These are phyloP conservation scores for Agaricales sp. DNA, from an alignment of 1,284 basidiomycete genomes.

Conservation along the genomic window DNA sequence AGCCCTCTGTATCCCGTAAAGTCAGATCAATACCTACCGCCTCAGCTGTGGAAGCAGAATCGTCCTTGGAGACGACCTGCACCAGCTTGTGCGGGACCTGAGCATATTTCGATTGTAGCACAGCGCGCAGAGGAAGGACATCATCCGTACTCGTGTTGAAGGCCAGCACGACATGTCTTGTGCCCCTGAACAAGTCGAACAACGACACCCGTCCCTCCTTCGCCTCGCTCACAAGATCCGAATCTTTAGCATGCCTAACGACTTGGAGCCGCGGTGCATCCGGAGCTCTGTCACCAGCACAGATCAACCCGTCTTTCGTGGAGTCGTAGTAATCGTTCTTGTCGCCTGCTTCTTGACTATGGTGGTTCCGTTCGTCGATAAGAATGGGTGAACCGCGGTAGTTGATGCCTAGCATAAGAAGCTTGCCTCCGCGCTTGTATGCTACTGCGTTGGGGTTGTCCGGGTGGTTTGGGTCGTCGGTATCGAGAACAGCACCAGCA, in stretches of 20 bases:
- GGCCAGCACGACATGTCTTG: neutral
- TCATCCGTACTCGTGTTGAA: neutral
- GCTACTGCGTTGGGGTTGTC: neutral
- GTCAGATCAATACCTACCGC: slow-evolving; percentile 3
- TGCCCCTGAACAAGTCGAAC: slow-evolving; percentile 11
- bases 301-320: slow-evolving; percentile 11
- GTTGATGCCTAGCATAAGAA: slow-evolving; percentile 33
- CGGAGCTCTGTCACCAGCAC: slow-evolving; percentile 24
- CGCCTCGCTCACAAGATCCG: slow-evolving; percentile 17
- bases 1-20: slow-evolving; percentile 12
- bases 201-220: slow-evolving; percentile 18
- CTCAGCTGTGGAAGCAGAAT: neutral
- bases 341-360: slow-evolving; percentile 10
- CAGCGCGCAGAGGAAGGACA: neutral
- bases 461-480: no score
- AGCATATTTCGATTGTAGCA: neutral
- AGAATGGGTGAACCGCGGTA: slow-evolving; percentile 36
- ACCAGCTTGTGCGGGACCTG: slow-evolving; percentile 4
- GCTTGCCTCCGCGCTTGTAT: slow-evolving; percentile 3
- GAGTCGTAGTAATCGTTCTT: slow-evolving; percentile 13
- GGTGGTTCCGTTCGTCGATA: slow-evolving; percentile 23
- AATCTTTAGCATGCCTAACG: slow-evolving; percentile 6
- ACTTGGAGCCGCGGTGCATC: slow-evolving; percentile 18
- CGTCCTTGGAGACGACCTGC: slow-evolving; percentile 5
- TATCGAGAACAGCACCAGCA: no score